Evolutionary conservation across 1,284 basidiomycete genomes (phyloP).

Genomic region (Marasmius tenuissimus): DNA sequence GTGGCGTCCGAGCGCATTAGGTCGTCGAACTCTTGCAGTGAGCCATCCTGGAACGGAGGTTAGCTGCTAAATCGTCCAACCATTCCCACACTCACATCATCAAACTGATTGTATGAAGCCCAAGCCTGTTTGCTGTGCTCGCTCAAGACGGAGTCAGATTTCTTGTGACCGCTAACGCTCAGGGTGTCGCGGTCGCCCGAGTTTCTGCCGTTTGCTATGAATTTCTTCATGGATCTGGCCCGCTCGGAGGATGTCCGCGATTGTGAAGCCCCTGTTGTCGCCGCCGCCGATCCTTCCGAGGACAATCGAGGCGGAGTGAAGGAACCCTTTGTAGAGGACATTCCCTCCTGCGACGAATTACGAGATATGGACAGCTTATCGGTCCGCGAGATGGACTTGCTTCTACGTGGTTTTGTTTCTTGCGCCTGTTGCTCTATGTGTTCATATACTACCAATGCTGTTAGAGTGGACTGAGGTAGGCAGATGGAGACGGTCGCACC

Average conservation of each 20-base stretch:
- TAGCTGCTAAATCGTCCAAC: neutral
- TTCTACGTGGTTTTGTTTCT: constrained; percentile 56
- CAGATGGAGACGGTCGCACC: constrained; percentile 44
- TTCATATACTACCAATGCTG: constrained; percentile 57
- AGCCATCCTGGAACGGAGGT: constrained; percentile 41
- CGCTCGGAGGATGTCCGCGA: constrained; percentile 58
- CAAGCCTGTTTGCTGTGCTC: constrained; percentile 41
- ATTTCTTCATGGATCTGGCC: constrained; percentile 56
- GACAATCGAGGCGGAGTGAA: constrained; percentile 30
- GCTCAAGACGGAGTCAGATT: constrained; percentile 53
- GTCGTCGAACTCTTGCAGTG: constrained; percentile 83
- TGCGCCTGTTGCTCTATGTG: constrained; percentile 73
- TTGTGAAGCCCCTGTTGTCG: constrained; percentile 29
- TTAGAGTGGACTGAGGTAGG: constrained; percentile 2
- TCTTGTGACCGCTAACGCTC: constrained; percentile 45
- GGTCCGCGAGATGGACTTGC: constrained; percentile 63
- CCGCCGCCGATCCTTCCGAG: constrained; percentile 34
- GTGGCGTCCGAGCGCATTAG: constrained; percentile 85
- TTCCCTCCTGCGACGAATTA: constrained; percentile 39
- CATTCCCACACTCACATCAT: constrained; percentile 2
- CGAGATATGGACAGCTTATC: constrained; percentile 38
- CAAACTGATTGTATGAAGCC: constrained; percentile 18
- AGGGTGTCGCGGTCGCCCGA: constrained; percentile 42
- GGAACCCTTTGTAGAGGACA: constrained; percentile 23
- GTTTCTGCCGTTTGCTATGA: constrained; percentile 40